Percentiles rank a stretch among this genome's conserved stretches.
Conservation (phyloP, 2,329 filamentous ascomycete species). For the Penicillium sp. region DNA sequence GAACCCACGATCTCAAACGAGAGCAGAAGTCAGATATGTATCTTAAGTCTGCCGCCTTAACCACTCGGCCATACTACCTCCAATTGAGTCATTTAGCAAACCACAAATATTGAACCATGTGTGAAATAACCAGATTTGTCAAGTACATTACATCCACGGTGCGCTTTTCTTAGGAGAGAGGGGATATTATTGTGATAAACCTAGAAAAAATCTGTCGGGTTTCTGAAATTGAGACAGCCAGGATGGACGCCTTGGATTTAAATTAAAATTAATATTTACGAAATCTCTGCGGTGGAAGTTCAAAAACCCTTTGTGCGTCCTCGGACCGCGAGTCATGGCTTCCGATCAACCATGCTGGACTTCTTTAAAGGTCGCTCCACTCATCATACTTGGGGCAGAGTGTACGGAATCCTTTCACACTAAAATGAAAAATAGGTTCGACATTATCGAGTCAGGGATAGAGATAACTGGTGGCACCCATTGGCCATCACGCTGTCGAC, state of each 20-base stretch:
- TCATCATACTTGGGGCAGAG: no score
- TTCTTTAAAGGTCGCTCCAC: no score
- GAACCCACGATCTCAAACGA: neutral
- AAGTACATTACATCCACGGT: no score
- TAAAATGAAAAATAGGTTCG: no score
- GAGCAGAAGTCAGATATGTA: neutral
- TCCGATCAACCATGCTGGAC: no score
- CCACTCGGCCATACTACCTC: neutral
- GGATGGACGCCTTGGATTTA: neutral
- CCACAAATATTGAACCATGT: neutral
- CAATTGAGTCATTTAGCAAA: neutral
- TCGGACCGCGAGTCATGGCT: neutral
- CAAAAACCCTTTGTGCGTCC: neutral
- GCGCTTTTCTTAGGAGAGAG: no score
- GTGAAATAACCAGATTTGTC: neutral
- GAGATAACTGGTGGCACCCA: no score
- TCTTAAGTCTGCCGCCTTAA: neutral
- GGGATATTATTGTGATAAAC: neutral
- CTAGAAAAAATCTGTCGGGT: neutral
- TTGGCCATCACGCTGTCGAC: no score
- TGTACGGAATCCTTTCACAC: no score
- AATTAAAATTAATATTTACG: neutral
- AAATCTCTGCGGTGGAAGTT: neutral
- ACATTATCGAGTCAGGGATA: no score
- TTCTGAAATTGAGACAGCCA: neutral